Percentiles rank a stretch among this genome's conserved stretches.
phyloP scores from a whole-genome alignment of 345 rosid genomes.

The Citropsis articulata region DNA sequence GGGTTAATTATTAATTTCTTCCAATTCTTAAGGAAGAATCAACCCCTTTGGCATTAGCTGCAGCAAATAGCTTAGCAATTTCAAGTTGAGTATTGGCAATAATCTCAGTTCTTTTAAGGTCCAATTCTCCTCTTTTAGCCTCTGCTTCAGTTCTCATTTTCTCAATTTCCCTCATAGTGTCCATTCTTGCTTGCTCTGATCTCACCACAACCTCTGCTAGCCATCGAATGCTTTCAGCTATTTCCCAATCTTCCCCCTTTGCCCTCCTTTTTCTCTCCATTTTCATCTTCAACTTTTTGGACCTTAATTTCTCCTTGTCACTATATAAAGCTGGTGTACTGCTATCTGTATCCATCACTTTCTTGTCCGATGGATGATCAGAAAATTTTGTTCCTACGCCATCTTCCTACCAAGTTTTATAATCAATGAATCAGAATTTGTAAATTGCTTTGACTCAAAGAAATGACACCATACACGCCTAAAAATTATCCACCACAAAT shows the following conservation, averaged over 20 bases:
- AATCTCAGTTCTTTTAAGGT: conserved; percentile 86
- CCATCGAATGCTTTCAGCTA: conserved; percentile 80
- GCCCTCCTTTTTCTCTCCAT: conserved; percentile 45
- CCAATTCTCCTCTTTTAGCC: conserved; percentile 78
- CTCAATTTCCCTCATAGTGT: conserved; percentile 83
- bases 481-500: no score
- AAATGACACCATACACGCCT: no score
- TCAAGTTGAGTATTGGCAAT: conserved; percentile 88
- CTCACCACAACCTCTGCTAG: conserved; percentile 79
- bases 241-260: conserved; percentile 54
- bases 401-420: conserved; percentile 50
- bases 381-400: conserved; percentile 42
- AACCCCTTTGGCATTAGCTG: conserved; percentile 38
- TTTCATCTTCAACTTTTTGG: conserved; percentile 47
- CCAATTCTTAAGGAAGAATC: conserved; percentile 88
- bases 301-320: conserved; percentile 35
- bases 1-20: conserved; percentile 37
- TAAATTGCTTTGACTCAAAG: background rate
- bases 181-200: conserved; percentile 84
- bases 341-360: conserved; percentile 66
- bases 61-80: conserved; percentile 81
- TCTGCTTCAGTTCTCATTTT: conserved; percentile 91
- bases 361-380: conserved; percentile 51
- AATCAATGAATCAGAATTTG: background rate
- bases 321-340: conserved; percentile 81